Evolutionary conservation across 371 early-diverging fungal species (phyloP).

Genomic region (Rhizopus stolonifer): DNA sequence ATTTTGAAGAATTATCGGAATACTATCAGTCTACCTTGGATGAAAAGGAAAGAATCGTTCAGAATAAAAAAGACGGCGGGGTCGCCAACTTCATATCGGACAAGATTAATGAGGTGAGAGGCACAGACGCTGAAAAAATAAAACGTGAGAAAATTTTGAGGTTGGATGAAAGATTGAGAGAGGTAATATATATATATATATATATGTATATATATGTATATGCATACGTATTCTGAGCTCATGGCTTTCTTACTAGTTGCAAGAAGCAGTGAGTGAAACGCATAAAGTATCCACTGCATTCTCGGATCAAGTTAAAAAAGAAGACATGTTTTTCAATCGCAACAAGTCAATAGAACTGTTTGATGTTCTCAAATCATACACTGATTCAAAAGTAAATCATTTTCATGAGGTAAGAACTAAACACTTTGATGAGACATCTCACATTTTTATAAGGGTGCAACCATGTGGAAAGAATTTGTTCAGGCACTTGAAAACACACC

Average conservation of each 20-base stretch:
- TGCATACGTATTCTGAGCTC: neutral
- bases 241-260: conserved; percentile 70
- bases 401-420: conserved; percentile 73
- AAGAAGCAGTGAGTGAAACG: conserved; percentile 77
- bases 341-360: conserved; percentile 83
- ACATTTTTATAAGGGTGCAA: conserved; percentile 39
- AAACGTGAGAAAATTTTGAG: conserved; percentile 74
- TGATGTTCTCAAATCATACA: conserved; percentile 68
- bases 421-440: too few relatives aligned
- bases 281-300: conserved; percentile 70
- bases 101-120: conserved; percentile 87
- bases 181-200: conserved; percentile 49
- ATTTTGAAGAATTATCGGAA: conserved; percentile 84
- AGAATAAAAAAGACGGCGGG: conserved; percentile 50
- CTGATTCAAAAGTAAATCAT: conserved; percentile 76
- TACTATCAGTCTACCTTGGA: conserved; percentile 67
- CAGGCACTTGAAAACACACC: conserved; percentile 48
- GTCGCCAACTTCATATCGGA: conserved; percentile 77
- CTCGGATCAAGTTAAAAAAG: conserved; percentile 77
- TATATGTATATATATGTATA: neutral
- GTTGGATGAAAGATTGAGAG: conserved; percentile 71
- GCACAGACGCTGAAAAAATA: conserved; percentile 82
- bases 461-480: conserved; percentile 70
- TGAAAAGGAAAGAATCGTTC: conserved; percentile 61
- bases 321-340: conserved; percentile 75